These are phyloP conservation scores for Xylariaceae sp. DNA, from an alignment of 2,329 filamentous ascomycete genomes.

Conservation along the genomic window DNA sequence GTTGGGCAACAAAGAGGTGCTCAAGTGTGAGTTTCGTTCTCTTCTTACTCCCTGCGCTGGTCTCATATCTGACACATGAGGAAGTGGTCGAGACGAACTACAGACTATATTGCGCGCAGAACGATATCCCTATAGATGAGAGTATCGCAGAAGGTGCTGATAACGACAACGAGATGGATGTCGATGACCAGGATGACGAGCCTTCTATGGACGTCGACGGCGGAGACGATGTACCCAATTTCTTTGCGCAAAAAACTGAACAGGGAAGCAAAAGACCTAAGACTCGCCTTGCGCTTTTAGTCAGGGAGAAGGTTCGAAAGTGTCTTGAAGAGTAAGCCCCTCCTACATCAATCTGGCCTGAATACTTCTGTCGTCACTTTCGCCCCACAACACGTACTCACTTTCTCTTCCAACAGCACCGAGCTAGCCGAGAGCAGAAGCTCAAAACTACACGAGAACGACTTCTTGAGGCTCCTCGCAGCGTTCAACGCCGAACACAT, in stretches of 20 bases:
- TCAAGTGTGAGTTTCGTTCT: conserved; percentile 14
- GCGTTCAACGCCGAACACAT: conserved; percentile 91
- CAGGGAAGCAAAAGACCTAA: conserved; percentile 56
- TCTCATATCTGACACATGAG: conserved; percentile 78
- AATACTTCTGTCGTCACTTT: background rate
- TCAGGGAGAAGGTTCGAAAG: conserved; percentile 82
- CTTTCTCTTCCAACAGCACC: conserved; percentile 41
- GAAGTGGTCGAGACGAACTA: conserved; percentile 86
- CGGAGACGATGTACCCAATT: conserved; percentile 71
- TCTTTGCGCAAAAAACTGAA: conserved; percentile 68
- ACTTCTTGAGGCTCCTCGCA: conserved; percentile 77
- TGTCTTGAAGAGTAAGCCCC: conserved; percentile 65
- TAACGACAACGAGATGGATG: conserved; percentile 37
- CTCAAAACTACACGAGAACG: conserved; percentile 86
- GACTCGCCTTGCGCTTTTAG: conserved; percentile 74
- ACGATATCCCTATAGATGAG: conserved; percentile 76
- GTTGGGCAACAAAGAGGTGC: conserved; percentile 17
- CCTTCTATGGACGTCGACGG: conserved; percentile 47
- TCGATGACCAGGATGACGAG: conserved; percentile 39
- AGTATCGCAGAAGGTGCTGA: conserved; percentile 47
- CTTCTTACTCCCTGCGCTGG: background rate
- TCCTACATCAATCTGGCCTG: background rate
- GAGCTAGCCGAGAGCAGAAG: conserved; percentile 77
- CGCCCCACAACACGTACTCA: background rate
- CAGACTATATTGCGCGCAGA: conserved; percentile 83